Evolutionary conservation across 2,329 filamentous ascomycete genomes (phyloP).

Genomic region (Blastomyces gilchristii): DNA sequence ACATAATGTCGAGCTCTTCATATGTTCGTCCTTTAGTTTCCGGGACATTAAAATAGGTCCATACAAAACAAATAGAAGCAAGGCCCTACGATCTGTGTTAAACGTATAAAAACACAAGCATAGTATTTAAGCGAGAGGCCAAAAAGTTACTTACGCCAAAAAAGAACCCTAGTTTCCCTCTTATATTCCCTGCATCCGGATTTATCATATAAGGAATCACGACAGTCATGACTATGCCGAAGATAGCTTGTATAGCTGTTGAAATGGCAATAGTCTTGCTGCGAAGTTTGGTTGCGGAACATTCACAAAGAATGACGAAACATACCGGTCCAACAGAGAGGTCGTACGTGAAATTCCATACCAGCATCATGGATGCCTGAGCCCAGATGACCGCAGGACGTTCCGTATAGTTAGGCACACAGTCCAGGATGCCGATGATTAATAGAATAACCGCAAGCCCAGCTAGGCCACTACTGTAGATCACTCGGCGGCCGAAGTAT

Average conservation of each 20-base stretch:
- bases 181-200: conserved; percentile 25
- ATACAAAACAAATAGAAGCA: conserved; percentile 15
- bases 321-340: conserved; percentile 33
- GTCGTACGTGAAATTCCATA: conserved; percentile 34
- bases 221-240: conserved; percentile 33
- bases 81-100: conserved; percentile 9
- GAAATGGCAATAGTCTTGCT: conserved; percentile 39
- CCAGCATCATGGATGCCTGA: conserved; percentile 28
- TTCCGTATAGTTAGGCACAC: conserved; percentile 24
- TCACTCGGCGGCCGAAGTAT: conserved; percentile 25
- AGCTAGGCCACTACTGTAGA: conserved; percentile 26
- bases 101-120: background rate
- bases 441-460: conserved; percentile 25
- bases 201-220: conserved; percentile 35
- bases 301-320: conserved; percentile 41
- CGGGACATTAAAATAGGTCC: conserved; percentile 19
- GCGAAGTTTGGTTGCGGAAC: conserved; percentile 32
- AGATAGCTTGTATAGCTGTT: conserved; percentile 30
- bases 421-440: conserved; percentile 35
- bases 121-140: background rate
- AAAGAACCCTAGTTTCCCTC: conserved; percentile 29
- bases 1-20: conserved; percentile 30
- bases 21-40: conserved; percentile 18
- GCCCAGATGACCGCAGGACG: conserved; percentile 21
- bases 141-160: conserved; percentile 20